Conservation (phyloP, 306 rosid species). For the Malus fusca region DNA sequence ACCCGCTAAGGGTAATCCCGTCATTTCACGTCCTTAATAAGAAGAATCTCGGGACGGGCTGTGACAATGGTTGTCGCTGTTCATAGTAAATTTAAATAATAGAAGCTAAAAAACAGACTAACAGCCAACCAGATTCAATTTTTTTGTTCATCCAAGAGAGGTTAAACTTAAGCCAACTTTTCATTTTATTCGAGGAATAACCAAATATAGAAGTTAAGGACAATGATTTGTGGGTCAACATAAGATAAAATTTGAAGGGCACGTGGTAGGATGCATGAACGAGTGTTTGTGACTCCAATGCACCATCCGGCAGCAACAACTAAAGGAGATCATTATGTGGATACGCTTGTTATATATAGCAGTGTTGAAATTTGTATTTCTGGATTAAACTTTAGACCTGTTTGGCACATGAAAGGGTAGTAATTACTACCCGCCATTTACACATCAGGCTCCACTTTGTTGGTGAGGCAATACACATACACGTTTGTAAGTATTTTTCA, state of each 20-base stretch:
- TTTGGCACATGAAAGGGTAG: slow-evolving; percentile 16
- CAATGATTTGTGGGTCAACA: slow-evolving; percentile 30
- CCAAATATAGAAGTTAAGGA: slow-evolving; percentile 17
- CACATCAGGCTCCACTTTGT: too few relatives aligned
- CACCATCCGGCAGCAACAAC: slow-evolving; percentile 23
- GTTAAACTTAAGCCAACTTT: slow-evolving; percentile 27
- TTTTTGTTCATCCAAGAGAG: slow-evolving; percentile 22
- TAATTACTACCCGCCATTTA: too few relatives aligned
- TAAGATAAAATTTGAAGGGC: slow-evolving; percentile 8
- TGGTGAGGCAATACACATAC: too few relatives aligned
- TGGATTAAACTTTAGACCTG: slow-evolving; percentile 12
- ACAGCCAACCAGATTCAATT: slow-evolving; percentile 13
- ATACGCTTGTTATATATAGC: slow-evolving; percentile 7
- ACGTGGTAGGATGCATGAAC: slow-evolving; percentile 11
- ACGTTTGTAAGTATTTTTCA: too few relatives aligned
- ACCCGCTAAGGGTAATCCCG: too few relatives aligned
- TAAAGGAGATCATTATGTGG: slow-evolving; percentile 25
- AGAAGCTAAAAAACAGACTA: neutral
- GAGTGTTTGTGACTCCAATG: slow-evolving; percentile 7
- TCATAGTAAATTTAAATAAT: neutral
- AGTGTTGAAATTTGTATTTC: slow-evolving; percentile 16
- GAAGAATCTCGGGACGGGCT: too few relatives aligned
- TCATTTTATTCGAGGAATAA: slow-evolving; percentile 14
- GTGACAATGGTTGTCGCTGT: too few relatives aligned
- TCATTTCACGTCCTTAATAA: too few relatives aligned